Evolutionary conservation across 306 rosid species (phyloP).

Genomic region (Cucurbita argyrosperma): DNA sequence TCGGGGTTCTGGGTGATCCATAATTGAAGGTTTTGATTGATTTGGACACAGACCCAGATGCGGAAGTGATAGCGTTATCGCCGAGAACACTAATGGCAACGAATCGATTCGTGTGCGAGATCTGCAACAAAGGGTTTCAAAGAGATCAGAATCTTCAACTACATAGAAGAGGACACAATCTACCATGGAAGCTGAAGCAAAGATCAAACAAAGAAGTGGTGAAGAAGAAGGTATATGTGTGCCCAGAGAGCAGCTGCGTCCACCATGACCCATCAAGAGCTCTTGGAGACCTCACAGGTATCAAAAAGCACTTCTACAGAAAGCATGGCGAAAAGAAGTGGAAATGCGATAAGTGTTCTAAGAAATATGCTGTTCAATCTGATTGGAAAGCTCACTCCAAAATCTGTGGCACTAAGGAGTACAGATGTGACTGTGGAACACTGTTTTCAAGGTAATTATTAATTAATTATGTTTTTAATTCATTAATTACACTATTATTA

Average conservation of each 20-base stretch:
- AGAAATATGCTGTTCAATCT: constrained; percentile 18
- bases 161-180: constrained; percentile 15
- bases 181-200: constrained; percentile 17
- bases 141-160: constrained; percentile 14
- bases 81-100: constrained; percentile 13
- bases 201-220: constrained; percentile 13
- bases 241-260: constrained; percentile 11
- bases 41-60: constrained; percentile 13
- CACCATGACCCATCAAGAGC: constrained; percentile 17
- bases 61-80: constrained; percentile 15
- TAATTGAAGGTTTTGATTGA: no score
- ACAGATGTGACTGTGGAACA: constrained; percentile 17
- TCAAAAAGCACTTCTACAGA: constrained; percentile 14
- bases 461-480: background rate
- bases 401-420: constrained; percentile 15
- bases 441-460: constrained; percentile 8
- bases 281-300: constrained; percentile 12
- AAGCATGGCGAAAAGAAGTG: constrained; percentile 20
- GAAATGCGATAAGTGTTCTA: constrained; percentile 17
- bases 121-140: constrained; percentile 17
- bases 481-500: background rate
- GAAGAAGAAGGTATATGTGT: constrained; percentile 13
- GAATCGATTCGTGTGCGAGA: constrained; percentile 12
- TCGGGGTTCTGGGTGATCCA: no score
- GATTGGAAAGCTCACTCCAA: constrained; percentile 20